Percentiles rank a stretch among this genome's conserved stretches.
These are phyloP conservation scores for Eragrostis nindensis DNA, from an alignment of 176 grass and related monocot genomes.

Conservation along the genomic window DNA sequence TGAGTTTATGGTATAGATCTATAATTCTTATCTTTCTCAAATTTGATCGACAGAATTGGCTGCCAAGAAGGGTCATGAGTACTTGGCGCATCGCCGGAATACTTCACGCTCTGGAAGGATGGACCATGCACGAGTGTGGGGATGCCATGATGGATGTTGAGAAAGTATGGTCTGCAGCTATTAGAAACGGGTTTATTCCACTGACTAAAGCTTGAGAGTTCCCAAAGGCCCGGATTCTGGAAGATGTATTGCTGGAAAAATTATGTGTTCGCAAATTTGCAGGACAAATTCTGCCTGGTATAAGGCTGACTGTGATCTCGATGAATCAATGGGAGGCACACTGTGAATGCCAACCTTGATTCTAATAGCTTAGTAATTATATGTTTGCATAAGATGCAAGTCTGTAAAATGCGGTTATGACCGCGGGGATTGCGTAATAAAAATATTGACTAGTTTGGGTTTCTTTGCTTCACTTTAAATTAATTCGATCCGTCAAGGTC, in stretches of 20 bases:
- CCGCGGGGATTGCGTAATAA: neutral
- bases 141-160: slow-evolving; percentile 60
- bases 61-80: slow-evolving; percentile 93
- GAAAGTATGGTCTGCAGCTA: slow-evolving; percentile 67
- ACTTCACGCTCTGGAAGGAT: slow-evolving; percentile 75
- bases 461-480: neutral
- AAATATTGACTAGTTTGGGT: neutral
- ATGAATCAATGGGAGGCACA: neutral
- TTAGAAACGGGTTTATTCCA: slow-evolving; percentile 73
- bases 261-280: neutral
- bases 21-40: no score
- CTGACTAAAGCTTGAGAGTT: slow-evolving; percentile 37
- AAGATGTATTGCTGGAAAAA: neutral
- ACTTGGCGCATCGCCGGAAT: slow-evolving; percentile 86
- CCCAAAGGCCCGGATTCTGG: neutral
- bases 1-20: no score
- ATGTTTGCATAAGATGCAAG: slow-evolving; percentile 4
- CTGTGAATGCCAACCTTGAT: neutral
- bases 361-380: slow-evolving; percentile 10
- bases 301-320: neutral
- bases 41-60: slow-evolving; percentile 68
- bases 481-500: neutral
- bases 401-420: neutral
- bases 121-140: slow-evolving; percentile 73
- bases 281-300: neutral